Conservation (phyloP, 2,329 filamentous ascomycete species). For the Cladophialophora exuberans region DNA sequence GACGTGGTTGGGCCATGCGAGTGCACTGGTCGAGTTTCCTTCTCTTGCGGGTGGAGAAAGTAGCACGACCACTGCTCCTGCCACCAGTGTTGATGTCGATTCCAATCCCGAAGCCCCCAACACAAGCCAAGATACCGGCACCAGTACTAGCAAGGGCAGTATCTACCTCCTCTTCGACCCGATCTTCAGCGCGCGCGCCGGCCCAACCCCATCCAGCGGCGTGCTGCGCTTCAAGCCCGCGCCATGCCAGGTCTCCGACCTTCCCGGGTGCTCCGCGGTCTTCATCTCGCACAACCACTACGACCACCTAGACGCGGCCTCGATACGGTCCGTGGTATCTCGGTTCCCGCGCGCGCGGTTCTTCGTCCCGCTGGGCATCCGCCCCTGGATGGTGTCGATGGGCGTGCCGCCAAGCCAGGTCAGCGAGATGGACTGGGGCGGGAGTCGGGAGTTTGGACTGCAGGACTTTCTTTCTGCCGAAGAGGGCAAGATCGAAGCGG, state of each 20-base stretch:
- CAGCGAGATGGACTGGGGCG: constrained; percentile 56
- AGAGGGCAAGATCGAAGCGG: too few species aligned
- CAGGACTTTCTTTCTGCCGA: too few species aligned
- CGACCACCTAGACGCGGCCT: constrained; percentile 56
- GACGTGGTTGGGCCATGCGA: constrained; percentile 25
- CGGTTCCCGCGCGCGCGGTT: constrained; percentile 45
- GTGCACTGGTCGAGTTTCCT: constrained; percentile 23
- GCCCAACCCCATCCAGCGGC: constrained; percentile 19
- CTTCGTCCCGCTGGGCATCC: constrained; percentile 46
- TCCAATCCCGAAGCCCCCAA: too few species aligned
- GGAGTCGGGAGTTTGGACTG: constrained; percentile 36
- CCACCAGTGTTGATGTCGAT: too few species aligned
- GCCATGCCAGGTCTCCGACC: constrained; percentile 22
- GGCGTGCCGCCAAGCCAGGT: constrained; percentile 45
- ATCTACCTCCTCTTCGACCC: constrained; percentile 25
- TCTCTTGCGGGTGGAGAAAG: too few species aligned
- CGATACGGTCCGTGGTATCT: constrained; percentile 44
- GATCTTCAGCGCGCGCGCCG: constrained; percentile 22
- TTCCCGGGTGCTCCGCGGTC: constrained; percentile 46
- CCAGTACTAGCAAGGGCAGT: constrained; percentile 2
- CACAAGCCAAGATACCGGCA: too few species aligned
- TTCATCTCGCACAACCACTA: constrained; percentile 61
- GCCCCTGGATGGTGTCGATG: constrained; percentile 27
- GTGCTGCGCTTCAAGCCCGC: constrained; percentile 15
- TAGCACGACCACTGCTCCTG: too few species aligned